Base-by-base conservation (phyloP, 2,329 filamentous ascomycete species). In the Apiospora kogelbergensis region DNA sequence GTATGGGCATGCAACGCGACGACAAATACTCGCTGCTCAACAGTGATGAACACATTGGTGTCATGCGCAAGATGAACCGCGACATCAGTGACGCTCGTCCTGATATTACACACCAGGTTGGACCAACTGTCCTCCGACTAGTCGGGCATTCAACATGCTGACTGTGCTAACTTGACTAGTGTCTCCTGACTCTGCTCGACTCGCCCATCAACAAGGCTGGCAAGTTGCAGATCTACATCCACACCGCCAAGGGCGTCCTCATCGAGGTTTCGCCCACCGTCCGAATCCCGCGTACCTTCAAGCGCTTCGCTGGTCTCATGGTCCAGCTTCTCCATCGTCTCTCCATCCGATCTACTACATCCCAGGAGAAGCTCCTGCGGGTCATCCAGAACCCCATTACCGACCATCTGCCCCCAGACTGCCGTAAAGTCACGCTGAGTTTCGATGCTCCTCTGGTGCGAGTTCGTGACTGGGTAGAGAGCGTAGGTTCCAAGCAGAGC, bases 31-130 rank as follows among this genome's bases (percentile, higher is more conserved):
- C 95, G 71, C 86, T 99, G 67, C 90, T 99, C 77, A 99, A 99
- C 86, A 98, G 95, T 82, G 96, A 99, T 79, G 96, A 99, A 83
- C 96, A 99, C 80, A 99, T 99, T 75, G 96, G 96, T 72, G 93
- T 98, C 73, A 97, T 99, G 94, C 92, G 96, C 78, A 99, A 98
- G 86, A 98, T 98, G 95, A 97, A 97, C 80, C 89, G 96, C 75
- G 96, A 99, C 80, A 98, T 99, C 74, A 98, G 95, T 80, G 96
- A 99, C 82, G 96, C 96, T 70, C 90, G 96, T 75, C 96, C 96
- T 60, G 96, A 99, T 82, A 99, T 99, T 77, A 97, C 96, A 63
- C 96, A 99, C 81, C 96, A 98, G 93, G 95, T 98, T 85, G 78
- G 88, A 81, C 57, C 33, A 68, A 70, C 71, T 71, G 72, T 69